Base-by-base conservation (phyloP, 805 yeast genomes). In the Metschnikowia continentalis region DNA sequence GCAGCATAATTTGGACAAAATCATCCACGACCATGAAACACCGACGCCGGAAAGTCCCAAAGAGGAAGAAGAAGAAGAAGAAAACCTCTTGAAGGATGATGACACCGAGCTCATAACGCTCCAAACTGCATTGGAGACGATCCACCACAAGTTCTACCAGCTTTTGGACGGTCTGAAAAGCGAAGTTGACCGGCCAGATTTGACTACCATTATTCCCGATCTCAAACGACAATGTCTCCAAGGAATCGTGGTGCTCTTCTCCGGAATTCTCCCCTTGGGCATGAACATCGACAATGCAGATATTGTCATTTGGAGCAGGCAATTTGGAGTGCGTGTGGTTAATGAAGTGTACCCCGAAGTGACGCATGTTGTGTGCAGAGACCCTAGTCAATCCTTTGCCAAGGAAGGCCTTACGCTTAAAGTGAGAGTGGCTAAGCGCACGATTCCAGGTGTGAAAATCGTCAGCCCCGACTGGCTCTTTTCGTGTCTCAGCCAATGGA, bases 381-480 rank as follows among this genome's bases (percentile, higher is more conserved):
- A 84, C 47, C 82, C 90, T 1, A 83, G 84, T 17, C 54, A 55
- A 17, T 60, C 62, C 6, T 52, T 59, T 3, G 54, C 52, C 41
- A 69, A 64, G 46, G 45, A 60, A 3, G 78, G 78, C 5, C 70
- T 71, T 17, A 94, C 99, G 0, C 79, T 82, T 60, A 92, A 92
- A 65, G 96, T 91, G 8, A 78, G 91, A 42, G 77, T 86, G 32
- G 97, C 97, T 0, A 81, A 79, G 61, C 71, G 81, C 49, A 69
- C 76, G n/a, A 71, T 82, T 38, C 83, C 84, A 1, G 64, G 72
- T 17, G 85, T 86, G 35, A 82, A 85, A 58, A 78, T 92, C n/a
- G 96, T 92, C 17, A 85, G 84, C 61, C 91, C 96, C 2, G 94
- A 88, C 61, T 92, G 99, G 99, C 69, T 92, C 2, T 91, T 91